These are phyloP conservation scores for Daldinia concentrica DNA, from an alignment of 495 filamentous ascomycete genomes.

Conservation along the genomic window DNA sequence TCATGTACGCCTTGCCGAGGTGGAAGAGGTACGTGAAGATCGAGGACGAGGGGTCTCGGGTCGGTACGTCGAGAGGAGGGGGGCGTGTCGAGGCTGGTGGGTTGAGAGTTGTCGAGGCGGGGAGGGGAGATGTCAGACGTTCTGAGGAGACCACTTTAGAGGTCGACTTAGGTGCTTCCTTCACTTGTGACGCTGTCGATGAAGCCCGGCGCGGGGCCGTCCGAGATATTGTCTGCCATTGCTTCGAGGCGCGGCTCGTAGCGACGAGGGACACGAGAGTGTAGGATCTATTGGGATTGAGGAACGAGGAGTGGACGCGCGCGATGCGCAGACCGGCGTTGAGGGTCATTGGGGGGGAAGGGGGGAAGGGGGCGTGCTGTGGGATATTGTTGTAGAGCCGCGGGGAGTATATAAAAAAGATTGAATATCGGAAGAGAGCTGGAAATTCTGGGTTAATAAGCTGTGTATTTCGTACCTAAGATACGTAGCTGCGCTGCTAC, in stretches of 20 bases:
- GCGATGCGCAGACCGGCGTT: conserved; percentile 29
- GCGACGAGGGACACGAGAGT: background rate
- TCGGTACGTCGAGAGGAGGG: conserved; percentile 63
- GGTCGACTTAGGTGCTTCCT: conserved; percentile 4
- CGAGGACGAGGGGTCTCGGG: conserved; percentile 47
- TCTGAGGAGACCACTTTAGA: conserved; percentile 9
- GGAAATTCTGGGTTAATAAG: conserved; percentile 4
- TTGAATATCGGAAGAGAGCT: background rate
- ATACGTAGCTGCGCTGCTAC: background rate
- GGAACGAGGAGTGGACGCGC: conserved; percentile 16
- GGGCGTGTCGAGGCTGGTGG: conserved; percentile 68
- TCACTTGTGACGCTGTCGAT: conserved; percentile 10
- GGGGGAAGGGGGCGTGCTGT: background rate
- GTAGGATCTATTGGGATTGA: background rate
- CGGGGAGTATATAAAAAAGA: background rate
- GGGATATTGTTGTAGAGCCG: background rate
- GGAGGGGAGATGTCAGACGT: conserved; percentile 4
- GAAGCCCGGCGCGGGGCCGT: background rate
- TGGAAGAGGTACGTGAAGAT: conserved; percentile 56
- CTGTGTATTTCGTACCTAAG: background rate
- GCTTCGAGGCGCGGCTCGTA: conserved; percentile 5
- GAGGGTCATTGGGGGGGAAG: conserved; percentile 8
- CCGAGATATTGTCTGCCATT: background rate
- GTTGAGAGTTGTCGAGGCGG: conserved; percentile 56
- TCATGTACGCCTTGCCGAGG: conserved; percentile 67